Conservation (phyloP, 2,329 filamentous ascomycete species). For the Trichophyton equinum region DNA sequence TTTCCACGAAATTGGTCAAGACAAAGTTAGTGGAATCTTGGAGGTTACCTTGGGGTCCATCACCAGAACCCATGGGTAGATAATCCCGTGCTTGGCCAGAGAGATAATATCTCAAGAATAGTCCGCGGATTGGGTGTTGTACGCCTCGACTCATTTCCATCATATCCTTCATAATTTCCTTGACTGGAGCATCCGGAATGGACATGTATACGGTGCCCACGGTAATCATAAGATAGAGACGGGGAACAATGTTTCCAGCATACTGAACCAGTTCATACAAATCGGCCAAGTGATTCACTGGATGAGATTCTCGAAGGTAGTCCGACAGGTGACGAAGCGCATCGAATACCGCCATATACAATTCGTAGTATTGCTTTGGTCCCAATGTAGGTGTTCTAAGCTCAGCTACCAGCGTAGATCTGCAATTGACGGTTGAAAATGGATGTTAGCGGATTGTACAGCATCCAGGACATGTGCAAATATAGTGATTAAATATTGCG, state of each 20-base stretch:
- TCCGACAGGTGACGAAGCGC: constrained; percentile 91
- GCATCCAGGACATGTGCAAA: not conserved
- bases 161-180: constrained; percentile 99
- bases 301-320: constrained; percentile 93
- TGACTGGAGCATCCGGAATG: constrained; percentile 93
- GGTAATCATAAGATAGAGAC: constrained; percentile 97
- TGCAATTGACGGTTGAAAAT: constrained; percentile 27
- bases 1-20: constrained; percentile 96
- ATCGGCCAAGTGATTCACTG: constrained; percentile 93
- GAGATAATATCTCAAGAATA: constrained; percentile 93
- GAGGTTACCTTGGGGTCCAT: constrained; percentile 88
- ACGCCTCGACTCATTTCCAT: constrained; percentile 99
- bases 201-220: constrained; percentile 99
- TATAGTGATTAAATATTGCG: not conserved
- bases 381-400: constrained; percentile 90
- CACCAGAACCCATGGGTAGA: constrained; percentile 66
- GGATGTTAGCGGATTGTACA: not conserved
- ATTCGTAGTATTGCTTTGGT: constrained; percentile 99
- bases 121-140: constrained; percentile 86
- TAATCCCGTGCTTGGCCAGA: constrained; percentile 87
- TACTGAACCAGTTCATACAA: constrained; percentile 97
- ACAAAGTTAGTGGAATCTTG: constrained; percentile 98
- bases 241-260: constrained; percentile 92
- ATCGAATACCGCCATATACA: constrained; percentile 99
- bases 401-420: constrained; percentile 96